Evolutionary conservation across 2,329 filamentous ascomycete genomes (phyloP).

Genomic region (Dryadomyces quercus-mongolicae): DNA sequence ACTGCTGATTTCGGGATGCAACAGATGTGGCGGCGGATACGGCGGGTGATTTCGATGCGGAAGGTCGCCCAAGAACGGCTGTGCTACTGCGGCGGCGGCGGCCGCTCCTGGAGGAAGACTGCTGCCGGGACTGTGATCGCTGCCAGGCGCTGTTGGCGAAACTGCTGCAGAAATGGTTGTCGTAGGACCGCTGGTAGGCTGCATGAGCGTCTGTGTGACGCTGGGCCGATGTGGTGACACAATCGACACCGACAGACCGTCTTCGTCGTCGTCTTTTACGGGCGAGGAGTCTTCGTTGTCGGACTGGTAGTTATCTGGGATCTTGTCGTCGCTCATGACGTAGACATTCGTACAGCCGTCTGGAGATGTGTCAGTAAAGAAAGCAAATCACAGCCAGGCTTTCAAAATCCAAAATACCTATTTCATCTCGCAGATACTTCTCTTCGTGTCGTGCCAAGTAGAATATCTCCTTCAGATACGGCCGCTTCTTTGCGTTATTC

Average conservation of each 20-base stretch:
- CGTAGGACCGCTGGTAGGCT: slow-evolving; percentile 10
- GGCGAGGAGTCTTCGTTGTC: slow-evolving; percentile 31
- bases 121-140: slow-evolving; percentile 22
- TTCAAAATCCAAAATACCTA: slow-evolving; percentile 28
- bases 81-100: neutral
- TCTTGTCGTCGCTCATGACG: slow-evolving; percentile 40
- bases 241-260: slow-evolving; percentile 20
- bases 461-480: slow-evolving; percentile 48
- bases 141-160: slow-evolving; percentile 15
- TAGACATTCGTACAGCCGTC: slow-evolving; percentile 35
- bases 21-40: slow-evolving; percentile 28
- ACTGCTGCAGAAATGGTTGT: slow-evolving; percentile 1
- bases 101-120: slow-evolving; percentile 1
- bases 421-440: slow-evolving; percentile 40
- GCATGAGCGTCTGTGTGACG: slow-evolving; percentile 19
- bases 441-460: slow-evolving; percentile 46
- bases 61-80: slow-evolving; percentile 29
- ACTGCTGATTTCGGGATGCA: slow-evolving; percentile 27
- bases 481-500: slow-evolving; percentile 41
- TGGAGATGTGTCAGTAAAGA: slow-evolving; percentile 13
- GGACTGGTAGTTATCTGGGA: slow-evolving; percentile 32
- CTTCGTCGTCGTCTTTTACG: slow-evolving; percentile 31
- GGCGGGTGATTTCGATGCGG: slow-evolving; percentile 24
- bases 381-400: neutral
- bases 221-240: slow-evolving; percentile 18